Evolutionary conservation across 1,284 basidiomycete genomes (phyloP), one percentile per base, ranked within the genome.

Genomic region (Pseudozyma tsukubaensis): DNA sequence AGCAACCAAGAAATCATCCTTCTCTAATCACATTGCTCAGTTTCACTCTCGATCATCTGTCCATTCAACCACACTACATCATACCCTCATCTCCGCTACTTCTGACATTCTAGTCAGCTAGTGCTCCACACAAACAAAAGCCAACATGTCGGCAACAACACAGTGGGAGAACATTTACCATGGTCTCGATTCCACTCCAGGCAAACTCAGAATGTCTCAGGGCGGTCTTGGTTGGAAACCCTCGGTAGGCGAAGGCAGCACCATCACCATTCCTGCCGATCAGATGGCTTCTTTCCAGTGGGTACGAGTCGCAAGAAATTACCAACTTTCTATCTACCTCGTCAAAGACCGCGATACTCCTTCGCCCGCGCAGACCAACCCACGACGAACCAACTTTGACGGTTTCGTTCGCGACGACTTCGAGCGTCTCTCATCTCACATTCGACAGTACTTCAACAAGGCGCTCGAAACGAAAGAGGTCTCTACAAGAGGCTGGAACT

Each of bases 401-500:
- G 95, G 95, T 5, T 98, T 99, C 86, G 86, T 90, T 84, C 89
- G 93, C 74, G 95, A 98, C 86, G 94, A 86, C 64, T 82, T 80
- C 61, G 86, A 86, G 35, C 63, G 80, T 14, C 77, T 86, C 48
- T 72, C 79, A 11, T 76, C 82, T 43, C 70, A 82, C 40, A 79
- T 85, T 58, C 82, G 81, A 44, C 79, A 85, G 57, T 82, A 94
- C 93, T 98, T 94, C 86, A 90, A 89, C 63, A 87, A 95, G 70
- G 89, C 91, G 8, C 87, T 99, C 32, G 96, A 98, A 83, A 89
- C 89, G 12, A 91, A 90, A 83, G 97, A 99, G 79, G 88, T 91
- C 18, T 92, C 92, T 9, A 89, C 95, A 82, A 94, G 94, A 83
- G 97, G 97, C 1, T 99, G 94, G 94, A 99, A 99, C 85, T 99